phyloP scores from a whole-genome alignment of 2,329 filamentous ascomycete genomes.

The Magnaporthiopsis rhizophila region DNA sequence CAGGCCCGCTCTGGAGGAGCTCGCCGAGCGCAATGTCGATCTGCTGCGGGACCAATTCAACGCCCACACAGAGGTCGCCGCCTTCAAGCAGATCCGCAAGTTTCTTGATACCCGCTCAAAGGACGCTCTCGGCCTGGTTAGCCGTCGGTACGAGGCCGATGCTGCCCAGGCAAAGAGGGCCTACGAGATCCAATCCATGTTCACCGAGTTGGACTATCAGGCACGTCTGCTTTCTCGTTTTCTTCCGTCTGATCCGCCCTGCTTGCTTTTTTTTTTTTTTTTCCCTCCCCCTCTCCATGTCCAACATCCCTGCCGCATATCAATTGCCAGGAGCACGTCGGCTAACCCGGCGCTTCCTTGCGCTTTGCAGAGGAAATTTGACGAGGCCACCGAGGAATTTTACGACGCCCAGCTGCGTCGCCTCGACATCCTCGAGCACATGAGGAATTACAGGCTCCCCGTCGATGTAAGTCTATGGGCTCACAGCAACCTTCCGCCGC shows the following conservation, averaged over 20 bases:
- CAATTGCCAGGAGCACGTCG: neutral
- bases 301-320: neutral
- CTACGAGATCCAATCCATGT: slow-evolving; percentile 14
- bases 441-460: slow-evolving; percentile 36
- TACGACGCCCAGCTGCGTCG: slow-evolving; percentile 37
- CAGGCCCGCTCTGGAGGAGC: slow-evolving; percentile 57
- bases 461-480: slow-evolving; percentile 36
- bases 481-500: neutral
- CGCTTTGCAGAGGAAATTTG: slow-evolving; percentile 12
- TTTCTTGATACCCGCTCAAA: slow-evolving; percentile 40
- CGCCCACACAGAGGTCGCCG: slow-evolving; percentile 42
- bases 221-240: slow-evolving; percentile 10
- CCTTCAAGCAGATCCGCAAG: slow-evolving; percentile 42
- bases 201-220: slow-evolving; percentile 10
- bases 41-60: slow-evolving; percentile 46
- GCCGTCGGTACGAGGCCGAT: slow-evolving; percentile 14
- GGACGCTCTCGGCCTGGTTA: slow-evolving; percentile 17
- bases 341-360: slow-evolving; percentile 7
- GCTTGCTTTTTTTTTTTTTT: neutral
- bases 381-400: slow-evolving; percentile 33
- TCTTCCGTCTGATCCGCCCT: neutral
- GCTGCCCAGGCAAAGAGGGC: slow-evolving; percentile 16
- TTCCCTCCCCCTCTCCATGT: neutral
- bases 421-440: slow-evolving; percentile 34
- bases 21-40: slow-evolving; percentile 53